These are phyloP conservation scores for Zychaea mexicana DNA, from an alignment of 371 early-diverging fungal species.

Conservation along the genomic window DNA sequence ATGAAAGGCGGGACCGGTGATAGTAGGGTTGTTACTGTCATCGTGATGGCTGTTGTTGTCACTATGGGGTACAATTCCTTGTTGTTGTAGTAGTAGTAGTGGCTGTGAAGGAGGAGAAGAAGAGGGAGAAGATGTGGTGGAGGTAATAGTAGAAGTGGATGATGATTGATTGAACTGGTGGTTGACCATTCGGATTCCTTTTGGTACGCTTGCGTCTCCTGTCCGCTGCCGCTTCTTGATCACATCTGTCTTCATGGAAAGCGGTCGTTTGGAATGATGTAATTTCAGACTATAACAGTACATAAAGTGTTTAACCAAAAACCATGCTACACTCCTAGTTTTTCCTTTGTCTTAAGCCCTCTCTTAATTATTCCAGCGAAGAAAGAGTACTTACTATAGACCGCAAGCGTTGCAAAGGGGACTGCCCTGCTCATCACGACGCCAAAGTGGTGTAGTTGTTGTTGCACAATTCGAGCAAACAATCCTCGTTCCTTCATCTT, in stretches of 20 bases:
- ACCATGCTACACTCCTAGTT: too few relatives aligned
- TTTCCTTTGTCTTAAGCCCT: too few relatives aligned
- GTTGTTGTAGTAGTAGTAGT: background rate
- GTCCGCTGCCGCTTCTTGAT: slow-evolving; percentile 50
- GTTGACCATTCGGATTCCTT: slow-evolving; percentile 2
- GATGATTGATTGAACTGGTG: background rate
- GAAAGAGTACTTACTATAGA: slow-evolving; percentile 66
- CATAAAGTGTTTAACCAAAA: too few relatives aligned
- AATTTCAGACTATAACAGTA: slow-evolving; percentile 18
- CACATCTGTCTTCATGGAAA: slow-evolving; percentile 80
- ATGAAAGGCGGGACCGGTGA: too few relatives aligned
- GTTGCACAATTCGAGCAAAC: slow-evolving; percentile 91
- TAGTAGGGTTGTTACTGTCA: background rate
- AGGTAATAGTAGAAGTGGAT: too few relatives aligned
- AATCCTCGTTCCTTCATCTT: slow-evolving; percentile 17
- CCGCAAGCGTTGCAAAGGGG: slow-evolving; percentile 95
- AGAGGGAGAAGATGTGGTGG: too few relatives aligned
- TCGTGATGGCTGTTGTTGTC: background rate
- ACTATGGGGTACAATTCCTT: background rate
- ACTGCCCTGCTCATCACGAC: slow-evolving; percentile 82
- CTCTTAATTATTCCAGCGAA: background rate
- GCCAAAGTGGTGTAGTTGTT: slow-evolving; percentile 95
- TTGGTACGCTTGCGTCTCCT: slow-evolving; percentile 9
- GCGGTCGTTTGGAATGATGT: slow-evolving; percentile 59
- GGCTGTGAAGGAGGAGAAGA: background rate